Base-by-base conservation (phyloP, 2,329 filamentous ascomycete genomes). In the Tolypocladium guangdongense region DNA sequence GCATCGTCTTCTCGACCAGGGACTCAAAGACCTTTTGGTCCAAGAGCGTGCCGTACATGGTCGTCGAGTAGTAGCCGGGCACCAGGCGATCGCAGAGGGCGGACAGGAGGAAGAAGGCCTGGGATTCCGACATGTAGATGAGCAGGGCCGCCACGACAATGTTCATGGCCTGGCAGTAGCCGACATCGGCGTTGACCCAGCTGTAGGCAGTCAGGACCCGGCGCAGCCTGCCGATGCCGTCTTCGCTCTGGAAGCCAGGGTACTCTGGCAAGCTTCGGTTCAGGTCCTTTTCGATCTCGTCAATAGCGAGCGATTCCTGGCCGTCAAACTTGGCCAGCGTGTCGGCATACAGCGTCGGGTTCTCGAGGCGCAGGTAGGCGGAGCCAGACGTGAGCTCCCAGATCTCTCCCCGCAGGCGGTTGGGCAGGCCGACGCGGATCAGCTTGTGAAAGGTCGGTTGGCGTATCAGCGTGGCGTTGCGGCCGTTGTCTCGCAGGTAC, bases 121-220 rank as follows among this genome's bases (percentile, higher is more conserved):
- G 93, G 0, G 87, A 72, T 71, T 99, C 93, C 10, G 91, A 97
- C 84, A 95, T 95, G 75, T 97, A 97, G 76, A 99, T 99, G 62
- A 99, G 79, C 54, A 99, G 75, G n/a, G 93, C 93, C 20, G 93
- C 93, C 52, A 96, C 92, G 36, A 99, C 93, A 61, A 99, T 99
- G 69, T 99, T 99, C 93, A 99, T 99, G 57, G 93, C 93, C 71
- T 99, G 93, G 69, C 93, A 99, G 71, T 99, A 99, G 60, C 93
- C 93, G 53, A 99, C 91, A 59, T 96, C 90, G 52, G 88, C 81
- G 63, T 99, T 93, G 49, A 86, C 88, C 93, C 93, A 99, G 71
- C 91, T 96, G 74, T 99, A 99, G 5, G 93, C 93, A 2, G 92
- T 97, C 53, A 99, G 77, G 38, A 99, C 93, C 54, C 92, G 82